These are phyloP conservation scores for Chytriomyces confervae DNA, from an alignment of 192 early-diverging fungal genomes.

Conservation along the genomic window DNA sequence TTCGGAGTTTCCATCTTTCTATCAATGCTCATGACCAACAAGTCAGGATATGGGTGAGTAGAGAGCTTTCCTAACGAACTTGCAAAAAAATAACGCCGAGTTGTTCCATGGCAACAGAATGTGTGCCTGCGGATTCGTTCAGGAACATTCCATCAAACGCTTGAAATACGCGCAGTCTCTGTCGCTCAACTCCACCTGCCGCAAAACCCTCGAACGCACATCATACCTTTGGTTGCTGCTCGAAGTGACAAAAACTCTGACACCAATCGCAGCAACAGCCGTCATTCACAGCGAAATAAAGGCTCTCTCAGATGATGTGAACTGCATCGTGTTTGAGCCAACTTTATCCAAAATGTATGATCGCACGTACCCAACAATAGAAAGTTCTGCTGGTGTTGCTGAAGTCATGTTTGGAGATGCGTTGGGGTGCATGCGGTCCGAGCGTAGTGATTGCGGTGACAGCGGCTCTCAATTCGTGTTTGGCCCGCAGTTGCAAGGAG, in stretches of 20 bases:
- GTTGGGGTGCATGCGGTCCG: constrained; percentile 35
- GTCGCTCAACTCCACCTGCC: constrained; percentile 29
- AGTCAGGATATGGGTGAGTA: constrained; percentile 20
- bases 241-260: constrained; percentile 23
- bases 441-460: constrained; percentile 4
- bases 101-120: constrained; percentile 2
- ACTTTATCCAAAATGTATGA: constrained; percentile 4
- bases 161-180: constrained; percentile 18
- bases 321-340: constrained; percentile 27
- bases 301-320: neutral
- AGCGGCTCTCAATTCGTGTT: constrained; percentile 17
- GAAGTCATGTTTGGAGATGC: constrained; percentile 31
- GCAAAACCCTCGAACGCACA: constrained; percentile 28
- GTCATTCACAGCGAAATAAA: neutral
- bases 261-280: constrained; percentile 32
- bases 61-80: neutral
- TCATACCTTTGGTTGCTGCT: constrained; percentile 30
- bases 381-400: constrained; percentile 27
- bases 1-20: constrained; percentile 30
- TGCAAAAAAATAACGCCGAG: neutral
- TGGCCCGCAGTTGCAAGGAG: constrained; percentile 26
- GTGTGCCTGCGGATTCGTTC: constrained; percentile 28
- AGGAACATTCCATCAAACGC: constrained; percentile 9
- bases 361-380: constrained; percentile 24
- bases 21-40: constrained; percentile 32